These are phyloP conservation scores for Annulohypoxylon bovei DNA, from an alignment of 495 filamentous ascomycete species.

Conservation along the genomic window DNA sequence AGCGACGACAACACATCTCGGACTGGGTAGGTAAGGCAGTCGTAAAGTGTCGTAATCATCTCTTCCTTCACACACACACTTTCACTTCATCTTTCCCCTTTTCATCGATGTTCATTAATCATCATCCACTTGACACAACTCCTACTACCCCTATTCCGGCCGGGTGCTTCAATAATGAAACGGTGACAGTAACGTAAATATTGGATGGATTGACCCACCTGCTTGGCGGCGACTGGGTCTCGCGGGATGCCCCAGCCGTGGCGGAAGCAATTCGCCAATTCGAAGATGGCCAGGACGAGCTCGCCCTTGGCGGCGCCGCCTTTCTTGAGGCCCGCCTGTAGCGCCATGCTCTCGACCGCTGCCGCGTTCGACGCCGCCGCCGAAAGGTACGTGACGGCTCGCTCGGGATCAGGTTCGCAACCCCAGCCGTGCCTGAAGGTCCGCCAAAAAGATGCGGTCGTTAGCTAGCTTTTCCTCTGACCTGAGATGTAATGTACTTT, in stretches of 20 bases:
- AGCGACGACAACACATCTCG: slow-evolving; percentile 11
- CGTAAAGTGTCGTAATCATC: slow-evolving; percentile 18
- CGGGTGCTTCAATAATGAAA: slow-evolving; percentile 32
- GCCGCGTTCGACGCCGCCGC: slow-evolving; percentile 93
- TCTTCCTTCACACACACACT: neutral
- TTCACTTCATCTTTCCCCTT: neutral
- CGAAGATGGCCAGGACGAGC: slow-evolving; percentile 96
- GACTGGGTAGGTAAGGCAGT: neutral
- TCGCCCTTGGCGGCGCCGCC: slow-evolving; percentile 96
- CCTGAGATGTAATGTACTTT: neutral
- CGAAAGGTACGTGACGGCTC: slow-evolving; percentile 83
- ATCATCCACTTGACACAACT: slow-evolving; percentile 11
- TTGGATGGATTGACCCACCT: slow-evolving; percentile 52
- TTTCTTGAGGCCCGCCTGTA: slow-evolving; percentile 87
- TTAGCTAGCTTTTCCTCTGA: slow-evolving; percentile 29
- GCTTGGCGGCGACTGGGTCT: slow-evolving; percentile 85
- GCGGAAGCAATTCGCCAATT: slow-evolving; percentile 93
- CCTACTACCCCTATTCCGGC: slow-evolving; percentile 2
- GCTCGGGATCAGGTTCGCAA: slow-evolving; percentile 72
- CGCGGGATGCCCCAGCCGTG: slow-evolving; percentile 94
- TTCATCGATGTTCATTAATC: slow-evolving; percentile 4
- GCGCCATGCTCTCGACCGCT: slow-evolving; percentile 81
- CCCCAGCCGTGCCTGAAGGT: slow-evolving; percentile 90
- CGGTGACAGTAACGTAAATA: slow-evolving; percentile 20
- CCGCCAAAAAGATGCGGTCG: slow-evolving; percentile 8